These are phyloP conservation scores for Mrakia frigida DNA, from an alignment of 768 basidiomycete genomes.

Conservation along the genomic window DNA sequence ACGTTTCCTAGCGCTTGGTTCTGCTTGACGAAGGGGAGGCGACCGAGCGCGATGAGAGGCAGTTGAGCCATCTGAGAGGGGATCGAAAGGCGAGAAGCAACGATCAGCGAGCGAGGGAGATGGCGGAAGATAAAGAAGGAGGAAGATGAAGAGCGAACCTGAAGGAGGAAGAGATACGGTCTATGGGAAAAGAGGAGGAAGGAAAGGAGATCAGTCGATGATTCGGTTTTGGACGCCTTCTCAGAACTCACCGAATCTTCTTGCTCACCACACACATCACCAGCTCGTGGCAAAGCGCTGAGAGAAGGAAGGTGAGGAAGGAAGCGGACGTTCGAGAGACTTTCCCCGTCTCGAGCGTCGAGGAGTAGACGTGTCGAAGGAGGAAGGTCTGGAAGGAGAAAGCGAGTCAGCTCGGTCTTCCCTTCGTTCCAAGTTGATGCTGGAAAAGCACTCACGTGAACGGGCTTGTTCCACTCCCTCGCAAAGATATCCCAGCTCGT, in stretches of 20 bases:
- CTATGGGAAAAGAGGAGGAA: constrained; percentile 37
- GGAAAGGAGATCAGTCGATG: too few species aligned
- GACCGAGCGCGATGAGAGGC: constrained; percentile 52
- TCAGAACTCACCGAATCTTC: constrained; percentile 63
- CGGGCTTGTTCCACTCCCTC: constrained; percentile 97
- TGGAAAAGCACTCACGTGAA: constrained; percentile 52
- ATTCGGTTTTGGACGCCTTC: too few species aligned
- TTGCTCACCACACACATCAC: constrained; percentile 94
- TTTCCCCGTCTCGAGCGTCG: constrained; percentile 69
- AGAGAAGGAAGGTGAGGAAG: constrained; percentile 85
- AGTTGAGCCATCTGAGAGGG: constrained; percentile 8
- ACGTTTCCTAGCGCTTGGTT: constrained; percentile 68
- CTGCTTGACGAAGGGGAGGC: constrained; percentile 67
- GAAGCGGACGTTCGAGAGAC: constrained; percentile 76
- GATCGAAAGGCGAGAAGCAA: not conserved
- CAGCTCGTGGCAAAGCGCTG: constrained; percentile 83
- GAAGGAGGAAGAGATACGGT: not conserved
- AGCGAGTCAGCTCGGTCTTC: not conserved
- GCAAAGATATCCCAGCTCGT: constrained; percentile 93
- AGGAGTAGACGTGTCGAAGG: constrained; percentile 89
- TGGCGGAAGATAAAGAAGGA: not conserved
- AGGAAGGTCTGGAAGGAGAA: constrained; percentile 49
- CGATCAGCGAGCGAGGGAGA: not conserved
- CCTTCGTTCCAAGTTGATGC: not conserved
- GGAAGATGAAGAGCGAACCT: constrained; percentile 79